Evolutionary conservation across 805 yeast genomes (phyloP), one percentile per base, ranked within the genome.

Genomic region (Lachancea meyersii): DNA sequence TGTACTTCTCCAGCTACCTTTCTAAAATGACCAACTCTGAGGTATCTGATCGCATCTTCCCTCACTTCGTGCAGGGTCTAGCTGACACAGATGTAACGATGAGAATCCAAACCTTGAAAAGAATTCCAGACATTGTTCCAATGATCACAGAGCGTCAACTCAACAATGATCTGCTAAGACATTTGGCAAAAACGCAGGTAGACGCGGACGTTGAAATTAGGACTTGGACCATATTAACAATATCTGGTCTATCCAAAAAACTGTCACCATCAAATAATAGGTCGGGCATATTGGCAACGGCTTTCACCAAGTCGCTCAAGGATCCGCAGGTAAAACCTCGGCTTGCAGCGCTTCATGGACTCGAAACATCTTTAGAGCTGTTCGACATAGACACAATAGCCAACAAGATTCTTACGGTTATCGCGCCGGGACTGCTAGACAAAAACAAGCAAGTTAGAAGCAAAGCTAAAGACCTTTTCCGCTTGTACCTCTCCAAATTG

Each of bases 361-460:
- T 91, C 48, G 77, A 75, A 32, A 68, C 72, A 11, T 74, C 84
- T 13, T 66, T 81, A 19, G 82, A 79, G 5, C 76, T 72, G 33
- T 88, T 89, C 52, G 67, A 82, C 1, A 79, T 88, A 0, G 83
- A 77, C 13, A 81, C 86, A 34, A 81, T 87, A 43, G 85, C 95
- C 44, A 79, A 81, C 19, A 86, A 82, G 57, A 76, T 89, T 14
- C 65, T 93, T 42, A 91, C 95, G 0, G 86, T 87, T 2, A 75
- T 93, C 43, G 88, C 96, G 0, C 85, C 93, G 1, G 78, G 93
- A 1, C 67, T 91, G 43, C 72, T 91, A 56, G 97, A 93, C 61
- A 73, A 72, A 41, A 82, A 86, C 9, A 64, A 68, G 5, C 73
- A 76, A 41, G 89, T 91, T 2, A 71, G 97, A 46, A 63, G 63